Conservation (phyloP, 1,284 basidiomycete genomes). For the Leccinum glutinopallens region DNA sequence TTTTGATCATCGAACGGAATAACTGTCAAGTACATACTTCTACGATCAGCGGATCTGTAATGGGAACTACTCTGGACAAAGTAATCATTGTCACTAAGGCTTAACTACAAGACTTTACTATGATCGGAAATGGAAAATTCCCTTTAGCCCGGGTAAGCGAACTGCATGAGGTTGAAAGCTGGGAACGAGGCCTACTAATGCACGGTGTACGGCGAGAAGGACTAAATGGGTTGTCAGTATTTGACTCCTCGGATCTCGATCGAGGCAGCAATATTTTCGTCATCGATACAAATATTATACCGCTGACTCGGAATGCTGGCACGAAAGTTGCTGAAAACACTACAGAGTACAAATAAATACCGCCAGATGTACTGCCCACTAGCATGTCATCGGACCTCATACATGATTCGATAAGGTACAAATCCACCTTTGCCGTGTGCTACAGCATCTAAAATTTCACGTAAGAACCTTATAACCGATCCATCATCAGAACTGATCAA, state of each 20-base stretch:
- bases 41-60: background rate
- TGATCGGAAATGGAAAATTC: background rate
- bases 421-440: background rate
- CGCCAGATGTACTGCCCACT: background rate
- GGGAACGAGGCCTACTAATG: background rate
- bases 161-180: background rate
- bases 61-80: background rate
- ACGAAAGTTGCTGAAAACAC: background rate
- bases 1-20: too few species aligned
- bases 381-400: background rate
- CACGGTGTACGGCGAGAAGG: background rate
- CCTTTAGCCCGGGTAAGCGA: background rate
- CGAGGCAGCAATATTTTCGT: background rate
- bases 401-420: constrained; percentile 3
- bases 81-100: background rate
- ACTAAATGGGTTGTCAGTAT: background rate
- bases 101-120: too few species aligned
- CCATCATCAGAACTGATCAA: background rate
- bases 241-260: background rate
- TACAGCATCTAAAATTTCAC: background rate
- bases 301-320: background rate
- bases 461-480: background rate
- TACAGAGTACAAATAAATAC: background rate
- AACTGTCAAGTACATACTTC: too few species aligned
- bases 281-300: background rate